Evolutionary conservation across 179 eudicot species (phyloP).

Genomic region (Silene noctiflora): DNA sequence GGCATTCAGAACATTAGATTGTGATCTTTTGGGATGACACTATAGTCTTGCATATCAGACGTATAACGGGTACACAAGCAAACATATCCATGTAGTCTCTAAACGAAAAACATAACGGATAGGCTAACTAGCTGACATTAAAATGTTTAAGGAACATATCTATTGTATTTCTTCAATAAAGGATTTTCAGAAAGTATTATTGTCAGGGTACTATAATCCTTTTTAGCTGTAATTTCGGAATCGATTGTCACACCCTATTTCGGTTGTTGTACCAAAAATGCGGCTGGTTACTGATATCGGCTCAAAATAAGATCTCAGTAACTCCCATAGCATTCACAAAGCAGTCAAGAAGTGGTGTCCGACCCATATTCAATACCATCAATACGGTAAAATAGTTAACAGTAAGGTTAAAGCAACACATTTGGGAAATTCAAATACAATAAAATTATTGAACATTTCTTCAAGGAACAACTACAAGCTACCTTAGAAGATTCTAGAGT

Average conservation of each 20-base stretch:
- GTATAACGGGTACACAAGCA: too few species aligned
- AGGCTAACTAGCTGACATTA: neutral
- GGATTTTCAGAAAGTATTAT: neutral
- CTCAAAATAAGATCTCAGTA: neutral
- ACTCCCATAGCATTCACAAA: neutral
- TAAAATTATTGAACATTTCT: neutral
- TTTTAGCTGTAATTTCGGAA: neutral
- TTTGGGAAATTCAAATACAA: neutral
- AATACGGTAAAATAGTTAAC: slow-evolving; percentile 6
- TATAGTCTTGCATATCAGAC: neutral
- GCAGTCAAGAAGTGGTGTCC: neutral
- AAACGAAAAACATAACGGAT: neutral
- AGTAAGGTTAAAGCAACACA: slow-evolving; percentile 10
- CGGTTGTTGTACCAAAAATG: too few species aligned
- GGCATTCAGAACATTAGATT: neutral
- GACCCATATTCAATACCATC: neutral
- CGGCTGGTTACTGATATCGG: neutral
- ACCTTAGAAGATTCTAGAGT: slow-evolving; percentile 2
- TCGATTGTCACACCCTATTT: too few species aligned
- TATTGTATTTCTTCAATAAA: neutral
- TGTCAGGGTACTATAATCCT: neutral
- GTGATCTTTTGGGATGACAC: neutral
- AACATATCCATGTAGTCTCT: neutral
- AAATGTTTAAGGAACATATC: neutral
- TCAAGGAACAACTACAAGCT: slow-evolving; percentile 13